Evolutionary conservation across 345 rosid species (phyloP), one percentile per base, ranked within the genome.

Genomic region (Eucalyptus albens): DNA sequence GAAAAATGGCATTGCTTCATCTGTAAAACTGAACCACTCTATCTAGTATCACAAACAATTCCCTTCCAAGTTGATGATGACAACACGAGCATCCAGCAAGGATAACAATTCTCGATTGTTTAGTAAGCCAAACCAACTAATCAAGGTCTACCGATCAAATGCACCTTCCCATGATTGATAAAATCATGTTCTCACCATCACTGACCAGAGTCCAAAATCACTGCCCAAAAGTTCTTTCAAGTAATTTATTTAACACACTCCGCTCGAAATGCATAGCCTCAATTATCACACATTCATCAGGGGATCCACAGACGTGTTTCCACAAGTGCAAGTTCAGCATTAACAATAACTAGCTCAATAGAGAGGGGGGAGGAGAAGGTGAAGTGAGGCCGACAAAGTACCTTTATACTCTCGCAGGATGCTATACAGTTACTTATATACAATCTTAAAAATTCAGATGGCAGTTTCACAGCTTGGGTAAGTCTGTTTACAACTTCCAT

Each of bases 401-500:
- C 99, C 99, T 97, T 96, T 86, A 96, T 95, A 91, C 93, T 97
- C 93, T 96, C 97, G 88, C 99, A 97, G 56, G 99, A 96, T 50
- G 98, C 94, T 90, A 98, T 97, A 92, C 99, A 98, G 90, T 96
- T 98, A 88, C 99, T 97, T 94, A 97, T 97, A 93, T 98, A 98
- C 94, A 94, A 90, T 90, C 97, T 96, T 26, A 98, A 94, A 90
- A 97, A 98, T 89, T 97, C 99, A 91, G 96, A 97, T 50, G 99
- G 99, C 91, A 98, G 96, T 89, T 96, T 97, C 90, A 98, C 99
- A 44, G 96, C 95, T 87, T 98, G 96, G 51, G 99, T 97, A 82
- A 98, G 99, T 93, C 98, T 91, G 96, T 98, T 98, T 91, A 98
- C 99, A 89, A 98, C 99, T 94, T 98, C 99, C 99, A 97, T 96